Percentiles rank a stretch among this genome's conserved stretches.
These are phyloP conservation scores for Bisporella sp. DNA, from an alignment of 2,329 filamentous ascomycete species.

Conservation along the genomic window DNA sequence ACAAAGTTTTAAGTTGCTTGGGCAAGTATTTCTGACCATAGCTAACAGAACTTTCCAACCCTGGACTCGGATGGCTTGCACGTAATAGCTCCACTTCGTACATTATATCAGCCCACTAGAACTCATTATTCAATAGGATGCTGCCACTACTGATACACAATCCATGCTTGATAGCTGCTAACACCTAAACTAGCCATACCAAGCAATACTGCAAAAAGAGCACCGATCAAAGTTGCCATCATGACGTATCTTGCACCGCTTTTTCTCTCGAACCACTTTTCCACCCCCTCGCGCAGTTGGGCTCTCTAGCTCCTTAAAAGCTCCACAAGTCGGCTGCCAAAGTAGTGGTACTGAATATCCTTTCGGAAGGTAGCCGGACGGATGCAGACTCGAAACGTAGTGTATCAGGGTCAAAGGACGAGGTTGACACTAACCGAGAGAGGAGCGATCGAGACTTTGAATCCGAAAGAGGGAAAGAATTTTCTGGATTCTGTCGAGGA, in stretches of 20 bases:
- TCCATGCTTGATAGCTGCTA: conserved; percentile 26
- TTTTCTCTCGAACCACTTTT: conserved; percentile 23
- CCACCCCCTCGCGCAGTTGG: conserved; percentile 19
- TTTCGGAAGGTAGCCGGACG: conserved; percentile 13
- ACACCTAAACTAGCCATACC: conserved; percentile 21
- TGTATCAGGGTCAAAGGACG: conserved; percentile 12
- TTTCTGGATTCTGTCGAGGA: conserved; percentile 19
- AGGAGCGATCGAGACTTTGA: conserved; percentile 14
- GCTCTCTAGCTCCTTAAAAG: conserved; percentile 22
- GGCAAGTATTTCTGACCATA: too few relatives aligned
- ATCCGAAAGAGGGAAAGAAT: conserved; percentile 20
- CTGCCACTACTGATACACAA: conserved; percentile 28
- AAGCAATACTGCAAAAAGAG: conserved; percentile 24
- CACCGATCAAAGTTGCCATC: conserved; percentile 26
- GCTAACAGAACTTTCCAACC: too few relatives aligned
- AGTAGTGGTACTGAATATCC: conserved; percentile 20
- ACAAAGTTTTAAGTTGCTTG: too few relatives aligned
- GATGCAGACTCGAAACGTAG: conserved; percentile 5
- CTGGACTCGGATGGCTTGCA: too few relatives aligned
- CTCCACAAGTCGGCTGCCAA: conserved; percentile 20
- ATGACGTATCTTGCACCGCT: conserved; percentile 25
- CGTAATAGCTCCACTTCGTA: too few relatives aligned
- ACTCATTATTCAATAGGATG: conserved; percentile 14
- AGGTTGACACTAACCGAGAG: conserved; percentile 8
- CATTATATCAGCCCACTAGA: too few relatives aligned